Conservation (phyloP, 306 rosid genomes). For the Acmispon strigosus region DNA sequence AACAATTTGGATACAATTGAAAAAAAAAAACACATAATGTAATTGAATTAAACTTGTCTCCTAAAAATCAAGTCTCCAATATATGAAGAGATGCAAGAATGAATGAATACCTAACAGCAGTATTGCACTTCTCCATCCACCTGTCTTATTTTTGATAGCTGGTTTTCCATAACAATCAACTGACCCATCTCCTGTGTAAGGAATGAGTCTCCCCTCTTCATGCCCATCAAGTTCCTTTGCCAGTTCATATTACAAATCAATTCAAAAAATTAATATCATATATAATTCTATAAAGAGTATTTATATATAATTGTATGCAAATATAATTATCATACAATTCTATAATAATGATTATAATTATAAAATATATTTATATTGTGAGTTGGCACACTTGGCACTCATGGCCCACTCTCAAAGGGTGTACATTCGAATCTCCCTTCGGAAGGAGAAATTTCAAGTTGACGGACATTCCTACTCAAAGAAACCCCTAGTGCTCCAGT, state of each 20-base stretch:
- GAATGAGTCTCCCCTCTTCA: conserved; percentile 19
- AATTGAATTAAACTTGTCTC: not conserved
- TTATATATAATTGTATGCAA: too few relatives aligned
- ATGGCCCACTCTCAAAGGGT: too few relatives aligned
- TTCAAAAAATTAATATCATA: not conserved
- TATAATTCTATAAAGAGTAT: not conserved
- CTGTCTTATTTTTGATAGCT: conserved; percentile 30
- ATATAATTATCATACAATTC: too few relatives aligned
- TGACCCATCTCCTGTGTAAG: conserved; percentile 40
- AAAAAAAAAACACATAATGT: not conserved
- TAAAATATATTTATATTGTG: too few relatives aligned
- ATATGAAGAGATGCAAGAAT: not conserved
- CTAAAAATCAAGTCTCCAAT: not conserved
- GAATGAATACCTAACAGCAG: conserved; percentile 37
- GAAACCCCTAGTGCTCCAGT: too few relatives aligned
- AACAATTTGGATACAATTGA: not conserved
- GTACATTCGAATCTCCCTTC: too few relatives aligned
- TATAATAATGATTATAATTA: too few relatives aligned
- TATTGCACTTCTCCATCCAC: conserved; percentile 57
- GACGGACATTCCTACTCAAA: too few relatives aligned
- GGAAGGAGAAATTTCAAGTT: too few relatives aligned
- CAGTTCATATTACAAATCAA: conserved; percentile 11
- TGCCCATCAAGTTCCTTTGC: conserved; percentile 17
- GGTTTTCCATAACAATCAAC: conserved; percentile 40
- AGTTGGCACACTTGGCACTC: too few relatives aligned